A percentile compares a stretch with the other conserved stretches of the same genome.
These are phyloP conservation scores for Metschnikowia proteae DNA, from an alignment of 805 yeast genomes.

Conservation along the genomic window DNA sequence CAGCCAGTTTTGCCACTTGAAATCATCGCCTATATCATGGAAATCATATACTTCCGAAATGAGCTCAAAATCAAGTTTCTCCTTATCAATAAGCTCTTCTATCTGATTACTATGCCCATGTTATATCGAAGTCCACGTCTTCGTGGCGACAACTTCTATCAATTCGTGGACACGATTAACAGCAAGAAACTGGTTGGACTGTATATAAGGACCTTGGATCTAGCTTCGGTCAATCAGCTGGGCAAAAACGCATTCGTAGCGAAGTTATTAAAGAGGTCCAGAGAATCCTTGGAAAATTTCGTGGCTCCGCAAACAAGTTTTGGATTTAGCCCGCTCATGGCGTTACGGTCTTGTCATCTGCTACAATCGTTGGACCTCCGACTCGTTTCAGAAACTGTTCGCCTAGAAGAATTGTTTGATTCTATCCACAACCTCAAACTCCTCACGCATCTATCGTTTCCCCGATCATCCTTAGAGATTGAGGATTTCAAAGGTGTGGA, in stretches of 20 bases:
- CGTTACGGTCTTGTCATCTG: constrained; percentile 65
- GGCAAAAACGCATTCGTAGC: constrained; percentile 92
- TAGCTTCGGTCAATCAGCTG: constrained; percentile 77
- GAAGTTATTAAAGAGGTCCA: constrained; percentile 72
- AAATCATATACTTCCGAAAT: constrained; percentile 26
- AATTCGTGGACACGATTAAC: constrained; percentile 68
- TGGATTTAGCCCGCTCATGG: constrained; percentile 85
- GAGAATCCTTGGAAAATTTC: constrained; percentile 59
- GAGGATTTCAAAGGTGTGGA: constrained; percentile 46
- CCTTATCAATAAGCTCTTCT: constrained; percentile 60
- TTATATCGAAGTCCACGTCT: constrained; percentile 64
- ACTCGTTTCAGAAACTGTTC: constrained; percentile 86
- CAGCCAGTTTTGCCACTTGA: constrained; percentile 35
- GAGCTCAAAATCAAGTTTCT: constrained; percentile 47
- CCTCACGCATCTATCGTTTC: constrained; percentile 77
- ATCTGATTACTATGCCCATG: constrained; percentile 55
- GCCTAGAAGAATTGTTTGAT: constrained; percentile 70
- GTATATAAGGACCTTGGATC: constrained; percentile 62
- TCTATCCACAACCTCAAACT: constrained; percentile 61
- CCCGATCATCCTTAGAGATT: constrained; percentile 79
- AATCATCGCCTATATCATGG: constrained; percentile 30
- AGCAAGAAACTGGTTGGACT: constrained; percentile 50
- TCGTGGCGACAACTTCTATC: constrained; percentile 61
- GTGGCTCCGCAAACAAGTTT: constrained; percentile 94
- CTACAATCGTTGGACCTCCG: constrained; percentile 71